Percentiles rank a stretch among this genome's conserved stretches.
Conservation (phyloP, 73 alveolate species). For the Uronychia binucleata region DNA sequence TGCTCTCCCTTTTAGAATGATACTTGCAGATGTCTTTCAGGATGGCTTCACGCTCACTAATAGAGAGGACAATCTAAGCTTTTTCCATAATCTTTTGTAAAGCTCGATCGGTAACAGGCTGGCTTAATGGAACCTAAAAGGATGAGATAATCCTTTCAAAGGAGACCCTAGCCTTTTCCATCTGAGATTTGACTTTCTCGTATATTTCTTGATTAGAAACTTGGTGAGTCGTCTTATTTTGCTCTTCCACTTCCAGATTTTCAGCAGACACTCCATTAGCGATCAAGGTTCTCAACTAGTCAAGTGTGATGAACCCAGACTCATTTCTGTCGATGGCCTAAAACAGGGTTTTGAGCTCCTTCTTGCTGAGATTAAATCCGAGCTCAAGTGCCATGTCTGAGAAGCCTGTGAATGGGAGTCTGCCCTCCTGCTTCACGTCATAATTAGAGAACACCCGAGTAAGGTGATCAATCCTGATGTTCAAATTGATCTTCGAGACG, state of each 20-base stretch:
- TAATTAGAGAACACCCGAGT: conserved; percentile 39
- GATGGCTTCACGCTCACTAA: conserved; percentile 23
- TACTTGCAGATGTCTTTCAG: conserved; percentile 22
- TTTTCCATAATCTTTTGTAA: conserved; percentile 38
- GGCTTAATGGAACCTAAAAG: neutral
- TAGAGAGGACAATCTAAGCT: conserved; percentile 10
- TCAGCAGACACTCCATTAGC: neutral
- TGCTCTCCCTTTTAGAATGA: conserved; percentile 18
- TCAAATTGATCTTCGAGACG: conserved; percentile 29
- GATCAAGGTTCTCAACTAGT: conserved; percentile 15
- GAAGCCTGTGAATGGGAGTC: conserved; percentile 25
- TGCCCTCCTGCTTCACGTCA: conserved; percentile 40
- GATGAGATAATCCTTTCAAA: conserved; percentile 22
- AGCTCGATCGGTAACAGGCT: conserved; percentile 20
- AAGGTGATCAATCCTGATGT: conserved; percentile 8
- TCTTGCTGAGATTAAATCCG: conserved; percentile 25
- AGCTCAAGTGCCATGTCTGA: conserved; percentile 14
- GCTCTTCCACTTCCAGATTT: neutral
- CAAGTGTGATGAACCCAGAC: conserved; percentile 26
- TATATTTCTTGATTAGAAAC: conserved; percentile 28
- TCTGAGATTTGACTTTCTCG: conserved; percentile 27
- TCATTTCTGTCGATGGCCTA: conserved; percentile 39
- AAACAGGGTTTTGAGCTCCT: conserved; percentile 32
- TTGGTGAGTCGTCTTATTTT: neutral
- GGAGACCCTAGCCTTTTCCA: conserved; percentile 45